Percentiles rank a stretch among this genome's conserved stretches.
Conservation (phyloP, 75 land plant genomes). For the Pinus taeda region DNA sequence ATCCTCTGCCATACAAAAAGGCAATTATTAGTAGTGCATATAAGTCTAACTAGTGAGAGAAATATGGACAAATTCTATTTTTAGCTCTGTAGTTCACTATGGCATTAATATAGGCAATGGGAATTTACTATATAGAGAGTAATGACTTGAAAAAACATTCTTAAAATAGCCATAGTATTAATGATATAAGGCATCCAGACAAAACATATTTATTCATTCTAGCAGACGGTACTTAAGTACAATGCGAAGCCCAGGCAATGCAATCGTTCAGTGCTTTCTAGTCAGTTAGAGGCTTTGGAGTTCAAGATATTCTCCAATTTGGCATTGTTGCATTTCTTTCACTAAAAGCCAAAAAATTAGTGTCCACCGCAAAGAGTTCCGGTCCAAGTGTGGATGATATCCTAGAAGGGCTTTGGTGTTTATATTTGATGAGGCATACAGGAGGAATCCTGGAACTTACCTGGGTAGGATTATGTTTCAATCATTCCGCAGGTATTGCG, state of each 20-base stretch:
- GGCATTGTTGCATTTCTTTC: no score
- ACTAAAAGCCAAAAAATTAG: no score
- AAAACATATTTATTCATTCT: background rate
- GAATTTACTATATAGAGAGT: background rate
- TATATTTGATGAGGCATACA: no score
- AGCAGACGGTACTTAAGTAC: background rate
- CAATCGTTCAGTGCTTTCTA: background rate
- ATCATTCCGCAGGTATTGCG: no score
- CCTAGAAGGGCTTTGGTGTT: no score
- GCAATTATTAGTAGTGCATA: background rate
- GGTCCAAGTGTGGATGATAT: no score
- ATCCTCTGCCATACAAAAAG: conserved; percentile 47
- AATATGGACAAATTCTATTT: background rate
- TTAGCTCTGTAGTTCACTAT: background rate
- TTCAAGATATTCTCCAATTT: no score
- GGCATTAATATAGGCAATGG: background rate
- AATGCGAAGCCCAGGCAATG: background rate
- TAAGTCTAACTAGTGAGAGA: background rate
- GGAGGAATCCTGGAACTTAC: no score
- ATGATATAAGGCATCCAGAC: background rate
- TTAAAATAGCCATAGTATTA: background rate
- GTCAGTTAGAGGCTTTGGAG: no score
- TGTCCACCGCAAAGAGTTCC: no score
- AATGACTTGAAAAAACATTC: background rate
- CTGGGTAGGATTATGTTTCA: no score